Base-by-base conservation (phyloP, 768 basidiomycete species). In the Leccinum obscurum region DNA sequence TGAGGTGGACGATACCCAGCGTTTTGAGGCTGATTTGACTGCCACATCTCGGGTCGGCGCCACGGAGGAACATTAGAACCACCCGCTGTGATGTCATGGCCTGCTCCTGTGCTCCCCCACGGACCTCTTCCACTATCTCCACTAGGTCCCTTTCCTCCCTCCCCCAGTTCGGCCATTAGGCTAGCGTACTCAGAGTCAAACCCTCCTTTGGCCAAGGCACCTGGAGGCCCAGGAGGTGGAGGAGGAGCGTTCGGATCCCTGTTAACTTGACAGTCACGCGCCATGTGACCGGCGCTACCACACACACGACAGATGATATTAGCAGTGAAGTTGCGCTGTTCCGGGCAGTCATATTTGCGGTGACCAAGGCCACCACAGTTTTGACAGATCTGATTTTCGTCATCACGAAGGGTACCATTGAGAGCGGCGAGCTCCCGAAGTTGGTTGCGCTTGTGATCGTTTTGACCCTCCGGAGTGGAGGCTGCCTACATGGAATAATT, bases 301-400 rank as follows among this genome's bases (percentile, higher is more conserved):
- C 97, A 99, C 70, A 95, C 87, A 71, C 94, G 95, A 82, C 97
- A 99, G 72, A 98, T 96, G 80, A 99, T 95, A 81, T 96, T 96
- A 79, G 97, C 97, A 67, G 93, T 95, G 79, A 95, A 98, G 80
- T 97, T 97, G 75, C 92, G 88, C 76, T 97, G 93, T 78, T 98
- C 93, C 17, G 95, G 95, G 75, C 97, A 99, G 76, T 98, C 97
- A 79, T 94, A 98, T 86, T 98, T 95, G 77, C 96, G 90, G 72
- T 98, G 95, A 60, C 95, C 95, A 64, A 94, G 85, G 56, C 89
- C 89, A 70, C 92, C 93, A 74, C 92, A 95, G 71, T 96, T 96
- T 79, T 98, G 95, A 78, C 97, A 99, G 62, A 98, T 88, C 77
- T 99, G 97, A 72, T 98, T 98, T 80, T 99, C 97, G 74, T 99